A percentile compares a stretch with the other conserved stretches of the same genome.
phyloP scores from a whole-genome alignment of 202 grass and related monocot species.

The Zizania palustris region DNA sequence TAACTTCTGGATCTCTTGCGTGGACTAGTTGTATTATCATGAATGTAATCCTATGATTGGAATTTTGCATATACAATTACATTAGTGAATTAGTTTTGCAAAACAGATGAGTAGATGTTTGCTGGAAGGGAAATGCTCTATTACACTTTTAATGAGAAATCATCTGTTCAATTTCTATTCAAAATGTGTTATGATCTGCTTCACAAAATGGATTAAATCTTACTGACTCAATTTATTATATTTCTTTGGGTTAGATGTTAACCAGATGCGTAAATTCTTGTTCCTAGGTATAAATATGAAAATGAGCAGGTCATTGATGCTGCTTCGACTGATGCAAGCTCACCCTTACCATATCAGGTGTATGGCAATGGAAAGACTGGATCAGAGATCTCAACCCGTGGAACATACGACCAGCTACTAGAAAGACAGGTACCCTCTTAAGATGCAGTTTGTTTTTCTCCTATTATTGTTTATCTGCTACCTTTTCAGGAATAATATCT shows the following conservation, averaged over 20 bases:
- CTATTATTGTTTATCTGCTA: slow-evolving; percentile 26
- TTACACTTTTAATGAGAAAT: not conserved
- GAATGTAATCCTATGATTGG: slow-evolving; percentile 5
- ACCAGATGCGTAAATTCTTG: slow-evolving; percentile 47
- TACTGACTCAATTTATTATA: slow-evolving; percentile 29
- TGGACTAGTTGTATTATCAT: slow-evolving; percentile 4
- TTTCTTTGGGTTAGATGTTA: slow-evolving; percentile 38
- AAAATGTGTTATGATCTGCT: slow-evolving; percentile 30
- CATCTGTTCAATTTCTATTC: slow-evolving; percentile 13
- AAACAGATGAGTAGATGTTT: not conserved
- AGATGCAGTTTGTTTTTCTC: slow-evolving; percentile 16
- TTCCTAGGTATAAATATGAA: slow-evolving; percentile 95
- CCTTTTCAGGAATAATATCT: not conserved
- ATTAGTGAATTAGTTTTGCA: slow-evolving; percentile 6
- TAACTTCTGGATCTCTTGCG: slow-evolving; percentile 15
- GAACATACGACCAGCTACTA: slow-evolving; percentile 96
- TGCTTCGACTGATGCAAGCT: slow-evolving; percentile 89
- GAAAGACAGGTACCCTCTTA: slow-evolving; percentile 83
- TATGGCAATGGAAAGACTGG: slow-evolving; percentile 96
- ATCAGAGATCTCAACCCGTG: slow-evolving; percentile 75
- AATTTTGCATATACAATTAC: slow-evolving; percentile 22
- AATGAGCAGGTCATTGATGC: slow-evolving; percentile 97
- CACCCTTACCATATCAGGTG: slow-evolving; percentile 97
- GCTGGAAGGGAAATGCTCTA: slow-evolving; percentile 30
- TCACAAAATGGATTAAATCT: slow-evolving; percentile 28